Percentiles rank a stretch among this genome's conserved stretches.
phyloP scores from a whole-genome alignment of 179 eudicot genomes.

The Sideroxylon spinosum region DNA sequence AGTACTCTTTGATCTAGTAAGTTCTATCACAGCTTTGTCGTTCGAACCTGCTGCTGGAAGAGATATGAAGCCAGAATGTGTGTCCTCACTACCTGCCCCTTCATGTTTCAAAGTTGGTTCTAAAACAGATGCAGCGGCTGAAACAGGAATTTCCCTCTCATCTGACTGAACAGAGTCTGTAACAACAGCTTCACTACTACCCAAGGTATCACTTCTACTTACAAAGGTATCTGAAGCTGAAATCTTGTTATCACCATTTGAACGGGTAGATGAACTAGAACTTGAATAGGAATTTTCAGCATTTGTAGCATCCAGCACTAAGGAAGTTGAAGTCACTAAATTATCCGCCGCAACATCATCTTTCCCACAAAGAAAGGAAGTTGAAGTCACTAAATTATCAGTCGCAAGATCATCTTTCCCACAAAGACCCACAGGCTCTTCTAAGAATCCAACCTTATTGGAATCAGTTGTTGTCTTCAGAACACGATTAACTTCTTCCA shows the following conservation, averaged over 20 bases:
- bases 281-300: constrained; percentile 22
- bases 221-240: constrained; percentile 17
- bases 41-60: constrained; percentile 33
- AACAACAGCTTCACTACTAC: constrained; percentile 13
- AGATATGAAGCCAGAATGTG: constrained; percentile 27
- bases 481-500: constrained; percentile 23
- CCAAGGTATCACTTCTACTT: constrained; percentile 19
- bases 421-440: constrained; percentile 18
- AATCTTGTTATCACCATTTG: constrained; percentile 19
- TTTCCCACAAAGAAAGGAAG: constrained; percentile 17
- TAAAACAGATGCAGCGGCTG: constrained; percentile 19
- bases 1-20: too few relatives aligned
- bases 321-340: constrained; percentile 15
- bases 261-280: constrained; percentile 17
- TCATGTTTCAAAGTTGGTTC: constrained; percentile 26
- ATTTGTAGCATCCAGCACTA: constrained; percentile 13
- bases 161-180: constrained; percentile 21
- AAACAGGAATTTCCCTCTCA: constrained; percentile 28
- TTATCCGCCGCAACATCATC: constrained; percentile 16
- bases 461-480: constrained; percentile 14
- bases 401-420: constrained; percentile 18
- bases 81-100: background rate
- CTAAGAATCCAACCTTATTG: constrained; percentile 21
- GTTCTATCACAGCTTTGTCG: constrained; percentile 16
- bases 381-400: constrained; percentile 9